phyloP scores from a whole-genome alignment of 306 rosid species.

The Citrullus mucosospermus region DNA sequence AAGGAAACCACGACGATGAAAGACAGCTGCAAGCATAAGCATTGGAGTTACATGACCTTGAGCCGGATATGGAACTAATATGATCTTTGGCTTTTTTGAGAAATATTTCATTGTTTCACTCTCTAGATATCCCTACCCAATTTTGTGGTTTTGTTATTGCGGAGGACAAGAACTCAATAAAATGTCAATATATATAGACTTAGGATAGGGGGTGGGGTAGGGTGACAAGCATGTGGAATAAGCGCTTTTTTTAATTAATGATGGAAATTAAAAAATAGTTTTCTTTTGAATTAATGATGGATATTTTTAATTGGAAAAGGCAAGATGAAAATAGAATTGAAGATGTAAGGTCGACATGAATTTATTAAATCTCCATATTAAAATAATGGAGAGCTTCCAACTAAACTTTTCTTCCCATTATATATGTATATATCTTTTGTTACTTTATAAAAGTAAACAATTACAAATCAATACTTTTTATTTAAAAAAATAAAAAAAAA shows the following conservation, averaged over 20 bases:
- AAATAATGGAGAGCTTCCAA: not conserved
- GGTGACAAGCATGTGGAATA: not conserved
- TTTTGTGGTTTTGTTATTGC: not conserved
- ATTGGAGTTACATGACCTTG: conserved; percentile 86
- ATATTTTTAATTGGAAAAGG: not conserved
- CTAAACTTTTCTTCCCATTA: not conserved
- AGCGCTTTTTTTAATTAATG: not conserved
- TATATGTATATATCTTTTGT: not conserved
- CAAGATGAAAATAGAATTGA: not conserved
- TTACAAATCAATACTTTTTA: not conserved
- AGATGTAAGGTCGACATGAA: no score
- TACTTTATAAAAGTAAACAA: not conserved
- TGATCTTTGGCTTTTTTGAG: conserved; percentile 18
- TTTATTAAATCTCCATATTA: not conserved
- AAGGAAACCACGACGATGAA: conserved; percentile 28
- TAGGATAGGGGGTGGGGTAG: not conserved
- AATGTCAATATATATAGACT: not conserved
- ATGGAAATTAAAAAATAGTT: not conserved
- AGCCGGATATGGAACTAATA: conserved; percentile 81
- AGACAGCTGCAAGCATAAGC: conserved; percentile 45
- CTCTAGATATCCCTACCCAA: not conserved
- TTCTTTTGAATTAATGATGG: not conserved
- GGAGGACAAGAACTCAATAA: not conserved
- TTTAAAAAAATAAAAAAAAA: not conserved
- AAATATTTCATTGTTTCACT: conserved; percentile 17